Evolutionary conservation across 2,329 filamentous ascomycete genomes (phyloP), one percentile per base, ranked within the genome.

Genomic region (Beauveria australis): DNA sequence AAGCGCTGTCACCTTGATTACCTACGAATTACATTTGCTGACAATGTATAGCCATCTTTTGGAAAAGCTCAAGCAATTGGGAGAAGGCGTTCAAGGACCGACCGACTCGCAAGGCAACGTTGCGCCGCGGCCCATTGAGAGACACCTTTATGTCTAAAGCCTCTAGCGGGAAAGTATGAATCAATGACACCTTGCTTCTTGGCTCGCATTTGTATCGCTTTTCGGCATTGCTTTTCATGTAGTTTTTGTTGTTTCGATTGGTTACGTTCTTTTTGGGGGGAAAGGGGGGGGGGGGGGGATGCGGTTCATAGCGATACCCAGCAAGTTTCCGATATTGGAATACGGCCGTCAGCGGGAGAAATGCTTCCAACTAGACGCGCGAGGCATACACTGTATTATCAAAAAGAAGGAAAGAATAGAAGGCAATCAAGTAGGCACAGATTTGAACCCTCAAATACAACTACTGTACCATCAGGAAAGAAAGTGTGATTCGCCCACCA

Each of bases 1-100:
- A 82, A 65, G 81, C 63, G 9, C 24, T 28, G 12, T 4, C 10
- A 18, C 19, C n/a, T 53, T 33, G n/a, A n/a, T 10, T 19, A 5
- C 7, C 16, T 16, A 16, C 3, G 24, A 18, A 19, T 3, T 18
- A 14, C 3, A 5, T 14, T 18, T 24, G 28, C 57, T 60, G 47
- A 53, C 49, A 37, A 3, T 9, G 4, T 28, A 5, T 30, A 60
- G 57, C 10, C 57, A 60, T 43, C 57, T 60, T 1, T 53, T 60
- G 48, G 57, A 60, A 44, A 60, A 60, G 57, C 46, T 60, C 26
- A 60, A 60, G 49, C 57, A 60, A 22, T 26, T 60, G 7, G 57
- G 57, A 18, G 57, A 53, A 28, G 41, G 40, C 24, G 49, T 30
- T 6, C 49, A 26, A 5, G 40, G 19, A 8, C 49, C 30, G 2